A percentile compares a stretch with the other conserved stretches of the same genome.
Evolutionary conservation across 768 basidiomycete species (phyloP).

Genomic region (Leccinellum luteum): DNA sequence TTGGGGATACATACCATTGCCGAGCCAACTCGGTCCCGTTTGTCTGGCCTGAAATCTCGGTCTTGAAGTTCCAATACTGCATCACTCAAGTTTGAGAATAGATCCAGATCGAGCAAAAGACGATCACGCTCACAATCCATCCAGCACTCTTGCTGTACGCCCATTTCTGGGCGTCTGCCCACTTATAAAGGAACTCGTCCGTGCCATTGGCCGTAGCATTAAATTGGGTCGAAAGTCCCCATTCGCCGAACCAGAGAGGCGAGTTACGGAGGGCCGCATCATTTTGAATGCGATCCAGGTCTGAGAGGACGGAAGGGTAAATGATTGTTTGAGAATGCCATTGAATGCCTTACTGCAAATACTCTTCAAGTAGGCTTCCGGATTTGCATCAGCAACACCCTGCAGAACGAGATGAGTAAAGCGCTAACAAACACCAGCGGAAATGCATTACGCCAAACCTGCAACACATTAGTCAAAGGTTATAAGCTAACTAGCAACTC

Average conservation of each 20-base stretch:
- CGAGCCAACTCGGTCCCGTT: not conserved
- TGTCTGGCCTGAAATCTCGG: not conserved
- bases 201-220: slow-evolving; percentile 57
- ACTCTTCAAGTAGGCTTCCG: slow-evolving; percentile 60
- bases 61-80: not conserved
- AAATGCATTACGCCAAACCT: slow-evolving; percentile 55
- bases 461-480: slow-evolving; percentile 6
- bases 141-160: slow-evolving; percentile 58
- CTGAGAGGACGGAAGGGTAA: slow-evolving; percentile 33
- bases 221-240: slow-evolving; percentile 66
- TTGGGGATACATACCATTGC: not conserved
- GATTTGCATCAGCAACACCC: slow-evolving; percentile 69
- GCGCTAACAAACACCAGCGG: not conserved
- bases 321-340: not conserved
- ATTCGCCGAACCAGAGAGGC: slow-evolving; percentile 59
- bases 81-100: not conserved
- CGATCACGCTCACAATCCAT: slow-evolving; percentile 54
- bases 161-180: slow-evolving; percentile 77
- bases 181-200: slow-evolving; percentile 57
- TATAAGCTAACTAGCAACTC: slow-evolving; percentile 21
- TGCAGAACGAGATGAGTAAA: slow-evolving; percentile 24
- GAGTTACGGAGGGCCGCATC: slow-evolving; percentile 45
- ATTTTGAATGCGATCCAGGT: slow-evolving; percentile 52
- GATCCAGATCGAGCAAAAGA: not conserved
- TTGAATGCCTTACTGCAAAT: slow-evolving; percentile 59